phyloP scores from a whole-genome alignment of 140 eudicot species.

The Anethum foeniculum region DNA sequence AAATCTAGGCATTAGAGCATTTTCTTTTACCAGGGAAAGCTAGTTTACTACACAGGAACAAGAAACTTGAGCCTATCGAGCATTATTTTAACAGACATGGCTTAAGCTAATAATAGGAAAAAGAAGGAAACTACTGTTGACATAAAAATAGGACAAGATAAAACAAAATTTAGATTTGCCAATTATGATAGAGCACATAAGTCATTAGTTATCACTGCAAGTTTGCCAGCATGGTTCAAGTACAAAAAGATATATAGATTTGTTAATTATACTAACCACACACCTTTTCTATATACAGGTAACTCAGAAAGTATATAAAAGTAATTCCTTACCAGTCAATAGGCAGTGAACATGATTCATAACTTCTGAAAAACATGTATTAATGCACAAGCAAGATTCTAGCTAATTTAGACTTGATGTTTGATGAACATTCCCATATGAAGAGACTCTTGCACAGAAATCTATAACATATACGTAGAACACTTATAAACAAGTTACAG shows the following conservation, averaged over 20 bases:
- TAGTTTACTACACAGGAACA: background rate
- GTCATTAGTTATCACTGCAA: background rate
- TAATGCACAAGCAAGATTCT: background rate
- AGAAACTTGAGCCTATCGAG: background rate
- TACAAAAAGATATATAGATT: background rate
- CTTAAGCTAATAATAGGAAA: background rate
- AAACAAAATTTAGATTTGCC: background rate
- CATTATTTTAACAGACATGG: background rate
- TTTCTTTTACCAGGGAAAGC: background rate
- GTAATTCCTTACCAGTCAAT: background rate
- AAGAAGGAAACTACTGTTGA: background rate
- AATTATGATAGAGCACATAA: background rate
- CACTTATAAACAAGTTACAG: slow-evolving; percentile 7
- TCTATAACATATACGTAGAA: background rate
- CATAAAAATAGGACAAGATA: background rate
- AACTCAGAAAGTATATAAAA: background rate
- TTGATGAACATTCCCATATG: background rate
- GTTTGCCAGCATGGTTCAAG: background rate
- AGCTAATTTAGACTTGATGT: background rate
- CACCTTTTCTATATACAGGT: background rate
- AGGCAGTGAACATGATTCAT: background rate
- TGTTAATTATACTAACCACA: background rate
- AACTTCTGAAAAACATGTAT: background rate
- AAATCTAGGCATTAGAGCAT: background rate
- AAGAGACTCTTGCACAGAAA: background rate